Percentiles rank a stretch among this genome's conserved stretches.
Conservation (phyloP, 2,329 filamentous ascomycete genomes). For the Apiospora phragmitis region DNA sequence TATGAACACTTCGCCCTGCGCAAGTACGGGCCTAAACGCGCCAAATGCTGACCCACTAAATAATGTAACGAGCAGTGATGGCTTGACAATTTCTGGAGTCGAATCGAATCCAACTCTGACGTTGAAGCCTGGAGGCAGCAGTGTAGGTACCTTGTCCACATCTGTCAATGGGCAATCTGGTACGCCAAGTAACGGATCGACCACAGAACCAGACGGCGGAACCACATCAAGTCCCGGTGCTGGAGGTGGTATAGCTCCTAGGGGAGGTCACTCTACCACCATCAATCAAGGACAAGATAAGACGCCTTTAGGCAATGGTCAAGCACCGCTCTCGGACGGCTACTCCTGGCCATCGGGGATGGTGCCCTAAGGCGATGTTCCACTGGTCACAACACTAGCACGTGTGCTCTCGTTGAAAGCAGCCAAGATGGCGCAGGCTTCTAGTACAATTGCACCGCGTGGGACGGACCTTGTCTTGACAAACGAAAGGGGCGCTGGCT, state of each 20-base stretch:
- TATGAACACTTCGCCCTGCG: background rate
- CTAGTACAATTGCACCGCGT: too few species aligned
- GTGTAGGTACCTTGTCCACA: too few species aligned
- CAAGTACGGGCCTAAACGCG: background rate
- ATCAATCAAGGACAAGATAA: background rate
- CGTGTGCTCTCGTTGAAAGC: background rate
- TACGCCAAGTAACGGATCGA: too few species aligned
- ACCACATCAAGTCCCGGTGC: too few species aligned
- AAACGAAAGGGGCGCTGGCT: too few species aligned
- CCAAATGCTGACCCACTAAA: background rate
- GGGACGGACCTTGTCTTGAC: too few species aligned
- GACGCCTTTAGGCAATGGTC: background rate
- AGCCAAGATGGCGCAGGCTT: background rate
- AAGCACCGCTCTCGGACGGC: background rate
- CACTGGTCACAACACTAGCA: background rate
- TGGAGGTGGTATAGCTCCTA: background rate
- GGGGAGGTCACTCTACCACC: background rate
- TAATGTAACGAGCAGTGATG: background rate
- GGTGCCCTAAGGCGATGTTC: background rate
- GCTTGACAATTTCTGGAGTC: background rate
- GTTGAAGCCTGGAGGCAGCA: background rate
- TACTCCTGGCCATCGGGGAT: background rate
- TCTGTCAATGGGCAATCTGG: too few species aligned
- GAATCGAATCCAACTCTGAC: background rate
- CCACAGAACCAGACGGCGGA: too few species aligned